Evolutionary conservation across 495 filamentous ascomycete genomes (phyloP).

Genomic region (Elasticomyces elasticus): DNA sequence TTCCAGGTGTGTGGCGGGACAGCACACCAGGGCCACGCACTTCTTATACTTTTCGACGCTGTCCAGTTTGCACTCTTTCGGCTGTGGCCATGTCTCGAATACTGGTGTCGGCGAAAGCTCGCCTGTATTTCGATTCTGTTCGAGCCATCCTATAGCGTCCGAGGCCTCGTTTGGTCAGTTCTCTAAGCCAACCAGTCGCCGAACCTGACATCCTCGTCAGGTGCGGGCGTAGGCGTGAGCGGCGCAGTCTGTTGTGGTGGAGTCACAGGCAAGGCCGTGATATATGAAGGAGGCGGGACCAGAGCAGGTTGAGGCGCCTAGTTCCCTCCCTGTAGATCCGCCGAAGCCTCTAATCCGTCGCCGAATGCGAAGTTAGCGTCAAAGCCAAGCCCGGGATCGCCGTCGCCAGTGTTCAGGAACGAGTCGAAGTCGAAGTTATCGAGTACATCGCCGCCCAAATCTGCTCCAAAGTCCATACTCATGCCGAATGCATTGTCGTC

Average conservation of each 20-base stretch:
- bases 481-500: constrained; percentile 15
- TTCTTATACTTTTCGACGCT: no score
- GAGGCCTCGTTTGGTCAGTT: no score
- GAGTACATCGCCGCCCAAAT: constrained; percentile 59
- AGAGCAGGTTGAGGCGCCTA: neutral
- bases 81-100: no score
- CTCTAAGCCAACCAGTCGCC: neutral
- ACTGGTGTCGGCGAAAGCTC: no score
- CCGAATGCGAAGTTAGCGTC: constrained; percentile 30
- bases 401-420: constrained; percentile 63
- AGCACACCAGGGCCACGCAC: no score
- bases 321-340: neutral
- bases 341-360: neutral
- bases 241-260: neutral
- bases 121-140: no score
- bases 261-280: neutral
- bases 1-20: no score
- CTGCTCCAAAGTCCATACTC: constrained; percentile 50
- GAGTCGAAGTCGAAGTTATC: constrained; percentile 94
- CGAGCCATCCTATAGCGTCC: no score
- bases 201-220: neutral
- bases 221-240: neutral
- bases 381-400: constrained; percentile 43
- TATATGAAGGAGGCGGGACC: neutral
- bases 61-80: no score